These are phyloP conservation scores for Pseudopediastrum boryanum DNA, from an alignment of 139 green algal genomes.

Conservation along the genomic window DNA sequence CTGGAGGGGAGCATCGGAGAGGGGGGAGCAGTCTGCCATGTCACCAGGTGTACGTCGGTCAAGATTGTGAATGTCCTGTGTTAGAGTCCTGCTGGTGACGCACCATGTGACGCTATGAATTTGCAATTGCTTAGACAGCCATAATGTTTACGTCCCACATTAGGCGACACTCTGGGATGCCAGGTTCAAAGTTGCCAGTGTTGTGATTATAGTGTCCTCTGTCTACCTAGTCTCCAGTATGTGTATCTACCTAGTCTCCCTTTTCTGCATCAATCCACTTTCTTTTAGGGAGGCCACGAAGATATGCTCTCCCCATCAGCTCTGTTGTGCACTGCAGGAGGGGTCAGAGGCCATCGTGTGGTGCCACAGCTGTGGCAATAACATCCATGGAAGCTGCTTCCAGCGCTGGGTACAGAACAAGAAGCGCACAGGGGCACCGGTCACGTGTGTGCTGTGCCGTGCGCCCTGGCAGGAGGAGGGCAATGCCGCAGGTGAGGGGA, in stretches of 20 bases:
- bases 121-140: no score
- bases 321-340: slow-evolving; percentile 13
- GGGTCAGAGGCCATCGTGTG: slow-evolving; percentile 42
- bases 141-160: no score
- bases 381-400: slow-evolving; percentile 61
- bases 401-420: slow-evolving; percentile 43
- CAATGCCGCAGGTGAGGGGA: neutral
- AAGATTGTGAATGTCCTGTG: neutral
- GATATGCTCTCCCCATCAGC: neutral
- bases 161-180: no score
- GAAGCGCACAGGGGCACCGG: neutral
- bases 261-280: neutral
- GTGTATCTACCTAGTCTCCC: neutral
- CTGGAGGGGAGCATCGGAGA: neutral
- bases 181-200: neutral
- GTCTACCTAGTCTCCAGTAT: neutral
- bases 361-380: slow-evolving; percentile 60
- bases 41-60: neutral
- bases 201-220: neutral
- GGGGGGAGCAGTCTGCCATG: neutral
- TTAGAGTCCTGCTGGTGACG: no score
- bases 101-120: no score
- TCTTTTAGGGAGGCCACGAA: neutral
- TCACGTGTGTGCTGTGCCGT: slow-evolving; percentile 59
- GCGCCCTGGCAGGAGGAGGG: slow-evolving; percentile 38